phyloP scores from a whole-genome alignment of 139 green algal genomes.

The Coccomyxa sp. region DNA sequence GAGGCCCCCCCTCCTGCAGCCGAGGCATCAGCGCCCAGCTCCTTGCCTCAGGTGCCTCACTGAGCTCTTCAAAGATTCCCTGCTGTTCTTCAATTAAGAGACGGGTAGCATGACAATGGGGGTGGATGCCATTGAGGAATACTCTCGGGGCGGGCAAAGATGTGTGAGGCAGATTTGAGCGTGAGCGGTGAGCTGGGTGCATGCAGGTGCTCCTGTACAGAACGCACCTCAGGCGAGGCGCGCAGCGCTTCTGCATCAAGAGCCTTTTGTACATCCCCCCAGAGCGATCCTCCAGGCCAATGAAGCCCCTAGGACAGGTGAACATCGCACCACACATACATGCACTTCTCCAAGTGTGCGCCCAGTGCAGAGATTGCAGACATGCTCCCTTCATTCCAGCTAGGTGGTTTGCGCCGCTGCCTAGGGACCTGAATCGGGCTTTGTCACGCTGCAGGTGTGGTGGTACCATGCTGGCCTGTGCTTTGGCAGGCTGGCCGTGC shows the following conservation, averaged over 20 bases:
- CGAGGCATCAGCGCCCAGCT: too few species aligned
- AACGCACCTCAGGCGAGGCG: conserved; percentile 10
- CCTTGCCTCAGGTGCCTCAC: too few species aligned
- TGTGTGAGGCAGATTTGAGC: not conserved
- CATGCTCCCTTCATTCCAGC: not conserved
- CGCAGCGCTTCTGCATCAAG: not conserved
- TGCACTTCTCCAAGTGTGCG: too few species aligned
- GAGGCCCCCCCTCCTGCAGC: too few species aligned
- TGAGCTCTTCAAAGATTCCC: too few species aligned
- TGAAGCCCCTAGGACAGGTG: not conserved
- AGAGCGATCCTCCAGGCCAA: not conserved
- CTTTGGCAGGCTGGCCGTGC: not conserved
- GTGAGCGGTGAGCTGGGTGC: not conserved
- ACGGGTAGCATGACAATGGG: too few species aligned
- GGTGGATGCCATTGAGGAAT: too few species aligned
- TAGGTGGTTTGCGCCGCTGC: not conserved
- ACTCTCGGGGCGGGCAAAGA: too few species aligned
- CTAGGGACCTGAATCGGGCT: not conserved
- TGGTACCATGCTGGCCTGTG: not conserved
- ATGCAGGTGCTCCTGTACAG: not conserved
- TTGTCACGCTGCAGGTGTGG: not conserved
- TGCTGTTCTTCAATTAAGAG: too few species aligned
- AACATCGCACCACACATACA: not conserved
- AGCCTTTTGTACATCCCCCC: conserved; percentile 12
- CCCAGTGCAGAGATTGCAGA: too few species aligned